Evolutionary conservation across 2,329 filamentous ascomycete species (phyloP), one percentile per base, ranked within the genome.

Genomic region (Colletotrichum lentis): DNA sequence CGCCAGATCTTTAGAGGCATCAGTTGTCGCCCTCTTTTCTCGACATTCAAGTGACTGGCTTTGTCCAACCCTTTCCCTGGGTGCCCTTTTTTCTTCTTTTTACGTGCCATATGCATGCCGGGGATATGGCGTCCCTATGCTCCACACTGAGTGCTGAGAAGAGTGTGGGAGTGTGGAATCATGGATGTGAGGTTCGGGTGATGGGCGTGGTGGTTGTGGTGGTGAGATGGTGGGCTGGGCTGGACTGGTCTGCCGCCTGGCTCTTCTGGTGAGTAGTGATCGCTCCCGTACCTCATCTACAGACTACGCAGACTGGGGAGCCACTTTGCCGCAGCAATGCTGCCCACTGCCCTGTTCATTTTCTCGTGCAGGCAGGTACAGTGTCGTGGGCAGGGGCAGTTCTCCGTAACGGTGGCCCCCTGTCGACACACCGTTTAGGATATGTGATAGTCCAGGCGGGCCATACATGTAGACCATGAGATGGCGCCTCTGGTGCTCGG

Each of bases 161-260:
- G n/a, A 31, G 35, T n/a, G 31, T 41, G 54, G 35, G 46, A 50
- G 44, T 37, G 44, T 37, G 47, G 49, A 43, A 57, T 62, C 50
- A 67, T 62, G 66, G 66, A 67, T 69, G 66, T 56, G 56, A 67
- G 50, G 52, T 66, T 57, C 57, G 66, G 63, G 56, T 67, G 62
- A 53, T 47, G 55, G 55, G 37, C 24, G 55, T 60, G 52, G 46
- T 56, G 60, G 52, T 27, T 31, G 43, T 31, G 62, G 31, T 49
- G 44, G 60, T 63, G 55, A 64, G 56, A 50, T 56, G 37, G 66
- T 52, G 62, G 56, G 55, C 27, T 39, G 41, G 37, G 35, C 11
- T 57, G 56, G 27, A 27, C 50, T 54, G 62, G 52, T 43, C 52
- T 43, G 39, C 31, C 27, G 47, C 41, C 56, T 56, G 37, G 39